Evolutionary conservation across 768 basidiomycete species (phyloP).

Genomic region (Mycena maculata): DNA sequence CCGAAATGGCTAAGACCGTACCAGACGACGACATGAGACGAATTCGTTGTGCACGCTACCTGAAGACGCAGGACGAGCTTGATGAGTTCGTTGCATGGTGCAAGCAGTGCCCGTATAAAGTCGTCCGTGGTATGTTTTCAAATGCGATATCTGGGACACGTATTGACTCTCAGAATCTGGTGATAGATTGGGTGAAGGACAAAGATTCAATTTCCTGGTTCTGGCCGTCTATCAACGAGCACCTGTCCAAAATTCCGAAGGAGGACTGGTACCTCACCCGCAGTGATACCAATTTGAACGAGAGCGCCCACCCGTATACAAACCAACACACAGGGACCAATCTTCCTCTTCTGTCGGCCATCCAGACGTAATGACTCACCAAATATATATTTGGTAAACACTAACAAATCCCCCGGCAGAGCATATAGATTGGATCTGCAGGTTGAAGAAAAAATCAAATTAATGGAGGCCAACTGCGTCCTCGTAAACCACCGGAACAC

Average conservation of each 20-base stretch:
- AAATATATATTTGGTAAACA: no score
- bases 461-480: background rate
- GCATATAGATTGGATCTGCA: no score
- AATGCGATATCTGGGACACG: background rate
- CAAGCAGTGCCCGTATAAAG: slow-evolving; percentile 20
- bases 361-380: slow-evolving; percentile 30
- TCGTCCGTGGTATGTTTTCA: slow-evolving; percentile 28
- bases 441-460: background rate
- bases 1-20: slow-evolving; percentile 14
- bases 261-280: slow-evolving; percentile 35
- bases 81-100: slow-evolving; percentile 32
- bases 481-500: no score
- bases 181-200: slow-evolving; percentile 32
- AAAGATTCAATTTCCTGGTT: slow-evolving; percentile 34
- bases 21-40: slow-evolving; percentile 22
- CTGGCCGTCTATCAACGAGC: slow-evolving; percentile 30
- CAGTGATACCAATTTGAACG: slow-evolving; percentile 34
- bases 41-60: background rate
- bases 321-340: slow-evolving; percentile 33
- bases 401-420: no score
- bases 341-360: slow-evolving; percentile 32
- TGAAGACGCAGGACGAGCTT: slow-evolving; percentile 25
- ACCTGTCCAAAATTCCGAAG: slow-evolving; percentile 26
- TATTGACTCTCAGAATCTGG: background rate
- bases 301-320: slow-evolving; percentile 35